These are phyloP conservation scores for Naganishia liquefaciens DNA, from an alignment of 1,284 basidiomycete species.

Conservation along the genomic window DNA sequence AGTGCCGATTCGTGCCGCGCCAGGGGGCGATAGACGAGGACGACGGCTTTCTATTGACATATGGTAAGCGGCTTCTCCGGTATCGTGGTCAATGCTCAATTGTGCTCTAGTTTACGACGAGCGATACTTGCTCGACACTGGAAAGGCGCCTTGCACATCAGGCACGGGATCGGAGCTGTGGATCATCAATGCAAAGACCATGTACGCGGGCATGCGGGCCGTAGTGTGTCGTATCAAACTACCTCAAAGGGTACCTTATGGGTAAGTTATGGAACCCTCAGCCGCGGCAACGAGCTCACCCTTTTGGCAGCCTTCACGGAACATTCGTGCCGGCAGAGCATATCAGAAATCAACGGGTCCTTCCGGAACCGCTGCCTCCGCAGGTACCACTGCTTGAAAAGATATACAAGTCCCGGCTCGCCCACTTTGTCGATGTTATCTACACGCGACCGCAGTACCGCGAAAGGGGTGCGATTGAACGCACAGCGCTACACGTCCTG, in stretches of 20 bases:
- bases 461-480: conserved; percentile 37
- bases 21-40: conserved; percentile 41
- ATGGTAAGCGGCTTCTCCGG: conserved; percentile 43
- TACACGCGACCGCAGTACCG: conserved; percentile 39
- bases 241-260: conserved; percentile 54
- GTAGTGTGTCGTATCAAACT: conserved; percentile 55
- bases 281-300: not conserved
- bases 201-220: conserved; percentile 46
- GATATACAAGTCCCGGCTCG: conserved; percentile 40
- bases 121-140: conserved; percentile 46
- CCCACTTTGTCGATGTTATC: conserved; percentile 43
- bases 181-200: conserved; percentile 55
- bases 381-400: conserved; percentile 43
- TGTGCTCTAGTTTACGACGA: conserved; percentile 54
- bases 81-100: not conserved
- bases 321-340: conserved; percentile 40
- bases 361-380: conserved; percentile 31
- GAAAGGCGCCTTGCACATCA: conserved; percentile 47
- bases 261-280: conserved; percentile 36
- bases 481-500: conserved; percentile 37
- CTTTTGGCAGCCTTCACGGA: conserved; percentile 42
- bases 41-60: conserved; percentile 57
- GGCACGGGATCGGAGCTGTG: conserved; percentile 54
- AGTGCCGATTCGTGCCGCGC: conserved; percentile 55
- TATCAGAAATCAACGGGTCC: conserved; percentile 36